Evolutionary conservation across 176 grass and related monocot species (phyloP).

Genomic region (Saccharum officinarum): DNA sequence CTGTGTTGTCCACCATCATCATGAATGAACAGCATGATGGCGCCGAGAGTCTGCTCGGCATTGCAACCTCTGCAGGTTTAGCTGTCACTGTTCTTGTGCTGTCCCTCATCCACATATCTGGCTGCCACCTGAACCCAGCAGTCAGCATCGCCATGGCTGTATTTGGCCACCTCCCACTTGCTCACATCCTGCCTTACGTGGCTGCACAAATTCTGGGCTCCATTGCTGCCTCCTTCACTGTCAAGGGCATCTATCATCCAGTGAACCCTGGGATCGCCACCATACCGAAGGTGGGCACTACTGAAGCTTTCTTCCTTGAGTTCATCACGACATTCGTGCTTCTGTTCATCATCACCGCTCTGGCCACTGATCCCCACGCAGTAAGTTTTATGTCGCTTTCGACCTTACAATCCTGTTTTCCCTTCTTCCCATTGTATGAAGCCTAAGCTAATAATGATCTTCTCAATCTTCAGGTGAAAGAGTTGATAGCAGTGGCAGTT

Average conservation of each 20-base stretch:
- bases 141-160: constrained; percentile 59
- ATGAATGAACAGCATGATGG: constrained; percentile 56
- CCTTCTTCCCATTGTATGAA: neutral
- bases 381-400: constrained; percentile 29
- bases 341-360: constrained; percentile 63
- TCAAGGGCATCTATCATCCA: constrained; percentile 52
- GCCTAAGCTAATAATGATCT: neutral
- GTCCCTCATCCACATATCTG: constrained; percentile 62
- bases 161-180: constrained; percentile 50
- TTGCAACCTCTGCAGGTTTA: constrained; percentile 45
- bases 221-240: constrained; percentile 42
- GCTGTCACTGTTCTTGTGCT: constrained; percentile 54
- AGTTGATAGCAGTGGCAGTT: constrained; percentile 59
- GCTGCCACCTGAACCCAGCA: constrained; percentile 72
- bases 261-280: constrained; percentile 48
- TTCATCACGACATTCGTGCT: constrained; percentile 70
- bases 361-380: constrained; percentile 49
- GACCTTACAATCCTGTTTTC: neutral
- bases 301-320: constrained; percentile 71
- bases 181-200: constrained; percentile 48
- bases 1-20: constrained; percentile 51
- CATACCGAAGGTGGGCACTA: constrained; percentile 38
- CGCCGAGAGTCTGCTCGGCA: constrained; percentile 45
- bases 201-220: constrained; percentile 54
- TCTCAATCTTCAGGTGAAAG: constrained; percentile 40